Evolutionary conservation across 306 rosid species (phyloP).

Genomic region (Vigna trinervia): DNA sequence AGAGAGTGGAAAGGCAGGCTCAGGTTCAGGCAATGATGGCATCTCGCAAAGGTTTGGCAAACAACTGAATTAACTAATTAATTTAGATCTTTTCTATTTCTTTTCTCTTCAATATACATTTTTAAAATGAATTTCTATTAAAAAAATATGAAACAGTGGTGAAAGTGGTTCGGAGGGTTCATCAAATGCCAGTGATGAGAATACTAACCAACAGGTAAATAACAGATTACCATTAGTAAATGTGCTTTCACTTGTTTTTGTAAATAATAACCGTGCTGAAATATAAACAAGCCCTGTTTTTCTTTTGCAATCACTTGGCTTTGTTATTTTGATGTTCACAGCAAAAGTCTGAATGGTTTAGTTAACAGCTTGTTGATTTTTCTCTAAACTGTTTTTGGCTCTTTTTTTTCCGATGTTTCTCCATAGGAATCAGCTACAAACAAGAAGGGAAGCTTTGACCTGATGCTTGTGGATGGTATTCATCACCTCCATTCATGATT

Average conservation of each 20-base stretch:
- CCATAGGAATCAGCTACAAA: slow-evolving; percentile 69
- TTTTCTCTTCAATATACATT: slow-evolving; percentile 24
- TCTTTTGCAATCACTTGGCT: background rate
- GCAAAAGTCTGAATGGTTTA: slow-evolving; percentile 19
- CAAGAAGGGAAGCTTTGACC: slow-evolving; percentile 91
- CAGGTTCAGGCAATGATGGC: slow-evolving; percentile 93
- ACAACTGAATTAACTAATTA: slow-evolving; percentile 33
- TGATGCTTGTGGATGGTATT: slow-evolving; percentile 95
- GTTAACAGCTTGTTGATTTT: background rate
- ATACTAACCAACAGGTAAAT: slow-evolving; percentile 76
- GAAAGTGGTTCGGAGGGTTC: slow-evolving; percentile 93
- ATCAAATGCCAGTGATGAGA: slow-evolving; percentile 88
- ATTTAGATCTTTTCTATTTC: slow-evolving; percentile 37
- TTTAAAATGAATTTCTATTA: slow-evolving; percentile 22
- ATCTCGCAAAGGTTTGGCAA: slow-evolving; percentile 83
- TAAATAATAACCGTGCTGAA: slow-evolving; percentile 15
- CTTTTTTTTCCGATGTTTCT: slow-evolving; percentile 1
- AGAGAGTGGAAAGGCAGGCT: slow-evolving; percentile 83
- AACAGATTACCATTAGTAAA: slow-evolving; percentile 6
- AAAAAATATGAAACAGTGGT: slow-evolving; percentile 53
- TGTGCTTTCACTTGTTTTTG: slow-evolving; percentile 34
- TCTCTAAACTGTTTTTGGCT: slow-evolving; percentile 1
- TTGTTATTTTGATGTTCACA: slow-evolving; percentile 1
- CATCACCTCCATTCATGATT: slow-evolving; percentile 1
- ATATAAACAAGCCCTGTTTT: background rate